Evolutionary conservation across 345 rosid species (phyloP), one percentile per base, ranked within the genome.

Genomic region (Aegle marmelos): DNA sequence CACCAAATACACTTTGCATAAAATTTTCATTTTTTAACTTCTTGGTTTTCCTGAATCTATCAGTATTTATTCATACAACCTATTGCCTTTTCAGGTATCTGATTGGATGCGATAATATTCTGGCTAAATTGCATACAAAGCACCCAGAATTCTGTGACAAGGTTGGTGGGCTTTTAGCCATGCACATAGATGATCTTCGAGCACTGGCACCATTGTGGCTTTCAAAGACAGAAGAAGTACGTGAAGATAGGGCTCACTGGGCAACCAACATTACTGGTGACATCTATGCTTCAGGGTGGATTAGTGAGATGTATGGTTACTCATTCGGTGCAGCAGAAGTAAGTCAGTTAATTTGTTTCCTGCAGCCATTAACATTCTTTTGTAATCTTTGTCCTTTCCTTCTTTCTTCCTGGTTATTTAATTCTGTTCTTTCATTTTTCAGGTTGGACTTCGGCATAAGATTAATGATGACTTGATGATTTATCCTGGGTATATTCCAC

Each of bases 281-380:
- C 79, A 91, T 94, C 82, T 96, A 96, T 61, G 97, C 91, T 13
- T 70, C 84, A 86, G 98, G 99, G 76, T 96, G 98, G 98, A 96
- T 96, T 72, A 96, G 98, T 81, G 99, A 96, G 90, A 96, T 96
- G 98, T 94, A 94, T 85, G 99, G 99, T 83, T 96, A 96, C 89
- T 94, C 99, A 56, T 96, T 96, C 83, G 99, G 99, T 81, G 99
- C 99, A 13, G 98, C 99, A 33, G 94, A 96, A 78, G 99, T 96
- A 77, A 74, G 86, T 74, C 74, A 25, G 28, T 81, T 37, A 63
- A 19, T 84, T 74, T 66, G 22, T 81, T 70, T 50, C 73, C 62
- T 34, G 48, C 58, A n/a, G 36, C 36, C 65, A 60, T 17, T 8
- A 1, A 36, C 22, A 2, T 16, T 25, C 22, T 72, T 62, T 27